Evolutionary conservation across 2,329 filamentous ascomycete species (phyloP), one percentile per base, ranked within the genome.

Genomic region (Seiridium unicorne): DNA sequence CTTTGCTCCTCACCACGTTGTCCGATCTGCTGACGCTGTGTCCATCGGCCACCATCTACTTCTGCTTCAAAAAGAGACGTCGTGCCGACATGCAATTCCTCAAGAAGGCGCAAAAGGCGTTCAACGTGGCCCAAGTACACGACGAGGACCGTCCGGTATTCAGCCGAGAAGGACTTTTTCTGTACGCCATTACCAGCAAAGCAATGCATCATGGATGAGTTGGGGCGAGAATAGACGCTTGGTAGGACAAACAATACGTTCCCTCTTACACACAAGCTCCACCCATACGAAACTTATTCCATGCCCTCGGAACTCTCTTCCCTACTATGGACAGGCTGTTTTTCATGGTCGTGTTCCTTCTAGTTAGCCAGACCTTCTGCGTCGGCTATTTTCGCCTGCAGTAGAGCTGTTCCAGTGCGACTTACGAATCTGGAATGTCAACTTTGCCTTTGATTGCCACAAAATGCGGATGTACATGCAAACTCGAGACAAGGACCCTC

Each of bases 41-140:
- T 73, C 89, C 89, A 31, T 74, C 79, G 48, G 83, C 84, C 9
- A 78, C 82, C 8, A 73, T 89, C 51, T 89, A 87, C 74, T 98
- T 99, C 77, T 97, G 94, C 79, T 97, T 96, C 82, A 98, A 97
- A 81, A 94, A 92, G 78, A 84, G 95, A 66, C 86, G 95, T 70
- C 84, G 92, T 62, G 95, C 90, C 47, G 90, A 93, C 71, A 81
- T 89, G 78, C 85, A 89, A 61, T 92, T 92, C 70, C 81, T 93
- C 71, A 90, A 89, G 73, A 83, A 83, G 71, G 87, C 88, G 13
- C 86, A 80, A 70, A 92, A 89, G 75, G 74, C 79, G 42, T 93
- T 93, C 69, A 67, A 76, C 11, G 82, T 91, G 18, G 80, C 81
- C 42, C 86, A 89, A 68, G 73, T 90, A 44, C 76, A 78, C 49